Evolutionary conservation across 345 rosid genomes (phyloP), one percentile per base, ranked within the genome.

Genomic region (Boechera retrofracta): DNA sequence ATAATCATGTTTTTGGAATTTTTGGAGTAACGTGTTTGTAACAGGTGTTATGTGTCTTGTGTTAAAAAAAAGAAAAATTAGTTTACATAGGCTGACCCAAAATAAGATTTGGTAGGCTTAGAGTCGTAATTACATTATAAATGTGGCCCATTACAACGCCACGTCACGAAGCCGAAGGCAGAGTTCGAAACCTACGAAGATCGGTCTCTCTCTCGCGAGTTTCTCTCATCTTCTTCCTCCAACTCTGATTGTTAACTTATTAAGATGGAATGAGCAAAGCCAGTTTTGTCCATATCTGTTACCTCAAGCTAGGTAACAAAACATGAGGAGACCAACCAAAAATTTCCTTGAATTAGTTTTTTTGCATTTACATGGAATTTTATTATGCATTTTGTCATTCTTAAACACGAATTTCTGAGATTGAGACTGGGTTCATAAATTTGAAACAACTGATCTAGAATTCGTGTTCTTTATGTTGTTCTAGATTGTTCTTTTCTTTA

Each of bases 251-350:
- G 6, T 35, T 6, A 39, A 42, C 29, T 1, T 55, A 42, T 24
- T 1, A 36, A 51, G 41, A 69, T 76, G 64, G 80, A 60, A 52
- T 69, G 48, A 69, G 56, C 51, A 52, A 2, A 69, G 38, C n/a
- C 2, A 12, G 7, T 10, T 35, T 52, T 7, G 6, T 69, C 36
- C 38, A 15, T 32, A 15, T 32, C 41, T 62, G 15, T 53, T 42
- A 54, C 13, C 35, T 52, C 45, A 49, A 67, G 4, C 24, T 11
- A 75, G 80, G 75, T 69, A 67, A 56, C 26, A 29, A 55, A 65
- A 41, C 56, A 31, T 2, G 13, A 47, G 0, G 5, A 48, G 61
- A 60, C 44, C 47, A 39, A 9, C 28, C 49, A 10, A 39, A 12
- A 12, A 42, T 73, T 53, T 6, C 11, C 13, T 12, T 9, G 10